Evolutionary conservation across 1,139 yeast genomes (phyloP).

Genomic region (Petasospora rhodanensis): DNA sequence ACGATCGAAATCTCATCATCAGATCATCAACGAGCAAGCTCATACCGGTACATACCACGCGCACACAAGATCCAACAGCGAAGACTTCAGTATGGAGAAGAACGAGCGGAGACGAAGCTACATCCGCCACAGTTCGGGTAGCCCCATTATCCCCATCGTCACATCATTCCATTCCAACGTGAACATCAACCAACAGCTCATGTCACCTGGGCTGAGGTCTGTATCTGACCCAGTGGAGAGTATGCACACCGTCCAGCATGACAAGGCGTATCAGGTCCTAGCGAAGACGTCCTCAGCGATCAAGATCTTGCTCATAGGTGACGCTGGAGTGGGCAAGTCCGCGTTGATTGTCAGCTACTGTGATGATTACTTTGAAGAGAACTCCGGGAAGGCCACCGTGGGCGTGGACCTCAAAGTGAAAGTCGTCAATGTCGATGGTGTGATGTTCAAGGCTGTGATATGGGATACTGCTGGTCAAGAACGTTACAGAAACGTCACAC

Average conservation of each 20-base stretch:
- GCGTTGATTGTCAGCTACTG: conserved; percentile 38
- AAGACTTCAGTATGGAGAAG: conserved; percentile 3
- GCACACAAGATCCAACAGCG: not conserved
- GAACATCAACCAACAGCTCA: conserved; percentile 20
- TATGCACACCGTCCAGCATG: conserved; percentile 16
- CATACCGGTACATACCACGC: no score
- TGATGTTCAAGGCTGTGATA: conserved; percentile 45
- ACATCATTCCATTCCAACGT: conserved; percentile 20
- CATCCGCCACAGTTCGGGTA: conserved; percentile 20
- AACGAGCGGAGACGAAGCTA: conserved; percentile 22
- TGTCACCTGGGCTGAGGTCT: conserved; percentile 14
- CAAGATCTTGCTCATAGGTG: conserved; percentile 35
- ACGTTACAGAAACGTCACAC: conserved; percentile 51
- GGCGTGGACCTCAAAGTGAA: conserved; percentile 64
- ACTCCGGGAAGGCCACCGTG: conserved; percentile 39
- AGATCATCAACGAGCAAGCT: no score
- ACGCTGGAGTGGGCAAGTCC: conserved; percentile 40
- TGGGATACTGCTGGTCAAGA: conserved; percentile 69
- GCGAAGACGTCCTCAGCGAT: conserved; percentile 27
- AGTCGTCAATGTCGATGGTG: conserved; percentile 58
- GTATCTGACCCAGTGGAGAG: conserved; percentile 14
- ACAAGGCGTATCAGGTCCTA: conserved; percentile 12
- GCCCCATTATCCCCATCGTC: conserved; percentile 25
- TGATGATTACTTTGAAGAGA: conserved; percentile 29
- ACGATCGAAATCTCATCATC: no score